A percentile compares a stretch with the other conserved stretches of the same genome.
phyloP scores from a whole-genome alignment of 768 basidiomycete genomes.

The Rhodosporidiobolus odoratus region DNA sequence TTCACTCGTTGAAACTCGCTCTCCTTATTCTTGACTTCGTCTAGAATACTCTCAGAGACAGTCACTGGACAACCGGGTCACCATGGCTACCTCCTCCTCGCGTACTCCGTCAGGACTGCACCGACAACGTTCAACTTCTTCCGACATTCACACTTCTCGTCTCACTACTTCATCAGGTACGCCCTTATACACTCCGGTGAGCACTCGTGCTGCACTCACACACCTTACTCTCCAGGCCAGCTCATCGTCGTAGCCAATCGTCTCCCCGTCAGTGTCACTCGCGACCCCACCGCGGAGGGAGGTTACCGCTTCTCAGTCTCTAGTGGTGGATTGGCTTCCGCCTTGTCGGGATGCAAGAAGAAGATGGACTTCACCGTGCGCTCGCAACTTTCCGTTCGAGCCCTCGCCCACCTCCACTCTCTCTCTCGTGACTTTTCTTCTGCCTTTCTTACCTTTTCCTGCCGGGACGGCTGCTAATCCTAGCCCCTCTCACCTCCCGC shows the following conservation, averaged over 20 bases:
- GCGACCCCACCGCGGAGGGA: conserved; percentile 20
- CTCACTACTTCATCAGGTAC: conserved; percentile 14
- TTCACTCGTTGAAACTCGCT: background rate
- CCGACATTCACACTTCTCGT: conserved; percentile 25
- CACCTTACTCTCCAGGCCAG: no score
- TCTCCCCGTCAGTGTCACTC: conserved; percentile 31
- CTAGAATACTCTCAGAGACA: background rate
- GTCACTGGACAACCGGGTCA: background rate
- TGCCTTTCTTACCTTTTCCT: background rate
- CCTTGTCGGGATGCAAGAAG: conserved; percentile 96
- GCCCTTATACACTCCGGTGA: no score
- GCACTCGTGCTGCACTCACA: no score
- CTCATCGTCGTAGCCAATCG: conserved; percentile 42
- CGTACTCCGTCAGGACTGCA: background rate
- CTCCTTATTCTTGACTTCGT: background rate
- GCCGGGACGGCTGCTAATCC: background rate
- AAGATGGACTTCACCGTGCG: conserved; percentile 97
- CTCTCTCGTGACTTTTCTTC: background rate
- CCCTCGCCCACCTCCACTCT: background rate
- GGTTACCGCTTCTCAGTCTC: conserved; percentile 34
- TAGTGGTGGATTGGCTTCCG: conserved; percentile 93
- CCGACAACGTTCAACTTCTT: conserved; percentile 24
- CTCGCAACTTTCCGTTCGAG: background rate
- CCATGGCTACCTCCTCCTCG: background rate
- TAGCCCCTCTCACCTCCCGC: background rate